phyloP scores from a whole-genome alignment of 345 rosid genomes.

The Lepidium sativum region DNA sequence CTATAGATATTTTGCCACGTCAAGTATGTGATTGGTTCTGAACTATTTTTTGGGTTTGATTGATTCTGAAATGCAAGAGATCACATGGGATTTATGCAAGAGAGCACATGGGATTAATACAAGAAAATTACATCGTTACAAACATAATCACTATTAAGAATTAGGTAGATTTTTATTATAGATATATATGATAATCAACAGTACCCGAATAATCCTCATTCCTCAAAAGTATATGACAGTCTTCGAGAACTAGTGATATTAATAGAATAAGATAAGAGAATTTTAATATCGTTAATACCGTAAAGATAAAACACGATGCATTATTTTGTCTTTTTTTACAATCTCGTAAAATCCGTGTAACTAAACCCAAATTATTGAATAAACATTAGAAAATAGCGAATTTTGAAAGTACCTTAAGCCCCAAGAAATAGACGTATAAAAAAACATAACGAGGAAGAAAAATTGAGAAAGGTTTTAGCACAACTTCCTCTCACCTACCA shows the following conservation, averaged over 20 bases:
- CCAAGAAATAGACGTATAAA: slow-evolving; percentile 15
- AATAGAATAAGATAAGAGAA: neutral
- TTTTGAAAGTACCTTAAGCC: neutral
- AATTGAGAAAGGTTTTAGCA: neutral
- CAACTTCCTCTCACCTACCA: slow-evolving; percentile 50
- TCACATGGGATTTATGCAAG: neutral
- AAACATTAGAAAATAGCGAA: neutral
- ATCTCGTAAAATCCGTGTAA: neutral
- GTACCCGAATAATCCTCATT: too few relatives aligned
- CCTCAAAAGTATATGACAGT: neutral
- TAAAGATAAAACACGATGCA: neutral
- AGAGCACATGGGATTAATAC: neutral
- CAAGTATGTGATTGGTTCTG: neutral
- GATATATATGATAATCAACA: too few relatives aligned
- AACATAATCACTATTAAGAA: neutral
- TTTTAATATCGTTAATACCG: neutral
- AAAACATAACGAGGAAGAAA: neutral
- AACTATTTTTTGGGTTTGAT: neutral
- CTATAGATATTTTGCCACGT: neutral
- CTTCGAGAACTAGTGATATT: neutral
- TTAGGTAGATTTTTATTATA: too few relatives aligned
- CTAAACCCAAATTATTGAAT: neutral
- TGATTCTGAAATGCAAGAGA: neutral
- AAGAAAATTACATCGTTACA: neutral
- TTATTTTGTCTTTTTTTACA: too few relatives aligned